phyloP scores from a whole-genome alignment of 768 basidiomycete genomes.

The Tephrocybe sp. region DNA sequence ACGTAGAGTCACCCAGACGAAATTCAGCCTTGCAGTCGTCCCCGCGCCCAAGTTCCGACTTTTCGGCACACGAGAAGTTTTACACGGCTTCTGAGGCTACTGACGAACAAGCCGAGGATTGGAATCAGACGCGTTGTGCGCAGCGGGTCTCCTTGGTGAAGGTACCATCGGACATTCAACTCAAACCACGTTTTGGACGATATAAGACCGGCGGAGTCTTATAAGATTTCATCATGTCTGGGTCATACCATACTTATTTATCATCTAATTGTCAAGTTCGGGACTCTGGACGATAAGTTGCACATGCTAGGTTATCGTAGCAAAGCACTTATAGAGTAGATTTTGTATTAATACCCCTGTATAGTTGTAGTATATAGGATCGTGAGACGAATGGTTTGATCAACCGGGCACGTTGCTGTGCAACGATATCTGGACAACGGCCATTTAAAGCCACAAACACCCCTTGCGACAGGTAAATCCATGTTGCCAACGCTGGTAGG shows the following conservation, averaged over 20 bases:
- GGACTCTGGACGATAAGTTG: neutral
- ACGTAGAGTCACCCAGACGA: constrained; percentile 5
- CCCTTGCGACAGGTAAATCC: constrained; percentile 3
- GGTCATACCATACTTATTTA: constrained; percentile 6
- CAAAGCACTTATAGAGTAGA: neutral
- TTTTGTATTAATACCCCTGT: constrained; percentile 2
- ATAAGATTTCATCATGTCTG: neutral
- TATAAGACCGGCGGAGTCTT: constrained; percentile 1
- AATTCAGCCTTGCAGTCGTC: constrained; percentile 10
- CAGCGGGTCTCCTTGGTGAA: constrained; percentile 83
- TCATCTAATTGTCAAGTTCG: constrained; percentile 6
- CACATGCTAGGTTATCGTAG: neutral
- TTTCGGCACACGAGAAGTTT: constrained; percentile 42
- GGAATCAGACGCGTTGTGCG: constrained; percentile 83
- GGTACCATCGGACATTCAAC: constrained; percentile 55
- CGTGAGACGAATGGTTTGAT: neutral
- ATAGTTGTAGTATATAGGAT: constrained; percentile 1
- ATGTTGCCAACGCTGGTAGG: neutral
- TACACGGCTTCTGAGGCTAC: constrained; percentile 44
- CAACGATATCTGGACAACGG: neutral
- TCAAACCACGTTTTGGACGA: constrained; percentile 30
- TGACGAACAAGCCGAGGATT: constrained; percentile 82
- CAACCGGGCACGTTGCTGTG: neutral
- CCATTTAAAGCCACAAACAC: neutral
- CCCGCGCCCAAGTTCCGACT: constrained; percentile 18